Evolutionary conservation across 1,139 yeast genomes (phyloP), one percentile per base, ranked within the genome.

Genomic region (Cylindricascospora bacillispora): DNA sequence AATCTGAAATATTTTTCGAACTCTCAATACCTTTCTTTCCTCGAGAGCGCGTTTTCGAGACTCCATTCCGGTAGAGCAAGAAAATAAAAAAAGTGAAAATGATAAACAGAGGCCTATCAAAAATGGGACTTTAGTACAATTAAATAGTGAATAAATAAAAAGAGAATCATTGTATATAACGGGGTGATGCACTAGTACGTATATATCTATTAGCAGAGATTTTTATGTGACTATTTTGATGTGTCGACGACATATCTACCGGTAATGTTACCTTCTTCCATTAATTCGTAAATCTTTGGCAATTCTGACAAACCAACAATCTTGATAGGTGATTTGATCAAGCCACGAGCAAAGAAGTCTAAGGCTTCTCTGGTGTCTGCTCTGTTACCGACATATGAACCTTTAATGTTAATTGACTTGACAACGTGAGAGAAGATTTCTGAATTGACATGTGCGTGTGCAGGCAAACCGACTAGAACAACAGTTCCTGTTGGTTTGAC

Each of bases 231-330:
- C 16, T 49, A 73, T 57, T 70, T 68, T 39, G 67, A 56, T 25
- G 77, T 73, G 60, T 77, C 86, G 46, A 76, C 77, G 39, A 78
- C 89, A 57, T 75, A 75, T 64, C 85, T 70, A 47, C 86, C 86
- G 48, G 73, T 60, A 53, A 77, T 71, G 57, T 71, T 65, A 47
- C 83, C 82, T 47, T 67, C 60, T 57, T 72, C 77, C 85, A 76
- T 76, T 54, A 70, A 59, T 40, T 72, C 67, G 59, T 69, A 77
- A 42, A 75, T 72, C 33, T 56, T 52, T 47, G 77, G 72, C 44
- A 76, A 62, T 45, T 73, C 73, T 29, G 79, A 68, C 47, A 77
- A 63, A 22, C 81, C 81, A 36, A 73, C 78, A 49, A 77, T 52
- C 62, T 73, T 71, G 57, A 75, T 74, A 45, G 83, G 80, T 37